Evolutionary conservation across 768 basidiomycete genomes (phyloP), one percentile per base, ranked within the genome.

Genomic region (Tylopilus felleus): DNA sequence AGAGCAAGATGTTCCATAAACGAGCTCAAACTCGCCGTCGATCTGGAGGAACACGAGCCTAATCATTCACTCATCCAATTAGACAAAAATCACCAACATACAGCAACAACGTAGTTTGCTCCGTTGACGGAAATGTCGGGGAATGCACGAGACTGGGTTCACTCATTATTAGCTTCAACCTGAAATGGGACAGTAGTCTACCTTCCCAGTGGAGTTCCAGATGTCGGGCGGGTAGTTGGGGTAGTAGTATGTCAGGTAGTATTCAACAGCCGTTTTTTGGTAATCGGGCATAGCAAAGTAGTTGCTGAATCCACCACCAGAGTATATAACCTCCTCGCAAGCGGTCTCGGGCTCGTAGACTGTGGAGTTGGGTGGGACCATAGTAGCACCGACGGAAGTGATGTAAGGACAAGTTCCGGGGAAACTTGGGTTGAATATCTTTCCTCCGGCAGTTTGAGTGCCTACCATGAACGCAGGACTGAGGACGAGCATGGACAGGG

Each of bases 71-170:
- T 4, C n/a, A 39, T 8, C 7, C 7, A 40, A 14, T 35, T 23
- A 9, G 13, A 52, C 10, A 45, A 25, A 21, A 31, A 31, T 31
- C 2, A 9, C 38, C n/a, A 21, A 68, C 58, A 27, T 60, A 62
- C 55, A 21, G 59, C 59, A 17, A 62, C 51, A 16, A 64, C 61
- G 38, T 63, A 65, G 47, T 69, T 64, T 47, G 74, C 75, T 53
- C 65, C 73, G 22, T 74, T 73, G 25, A 66, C 70, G 17, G 71
- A 70, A 35, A 75, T 54, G 53, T 75, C 74, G 1, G 74, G 75
- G 56, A 64, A 73, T 6, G 21, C 61, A 64, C 77, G 49, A 36
- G 76, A 76, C 58, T 65, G 56, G 35, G 16, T 23, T 41, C 40
- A 14, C 22, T 13, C 9, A 5, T 41, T 23, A 41, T 12, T 12